Evolutionary conservation across 1,284 basidiomycete species (phyloP), one percentile per base, ranked within the genome.

Genomic region (Ganoderma resinaceum): DNA sequence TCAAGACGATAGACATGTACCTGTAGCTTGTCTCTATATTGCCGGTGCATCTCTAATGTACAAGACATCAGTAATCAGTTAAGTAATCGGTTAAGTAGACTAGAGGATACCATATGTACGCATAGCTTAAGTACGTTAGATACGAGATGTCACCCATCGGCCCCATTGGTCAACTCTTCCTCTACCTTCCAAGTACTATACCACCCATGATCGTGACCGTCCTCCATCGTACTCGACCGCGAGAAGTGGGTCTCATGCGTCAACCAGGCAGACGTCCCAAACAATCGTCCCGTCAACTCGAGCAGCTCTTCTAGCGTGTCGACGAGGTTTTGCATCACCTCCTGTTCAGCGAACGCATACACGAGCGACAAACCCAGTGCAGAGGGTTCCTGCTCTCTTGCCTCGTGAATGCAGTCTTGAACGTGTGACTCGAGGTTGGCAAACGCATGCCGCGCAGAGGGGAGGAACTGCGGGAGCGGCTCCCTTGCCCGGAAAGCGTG

Each of bases 401-500:
- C 78, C 29, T 70, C 61, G 40, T 72, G 72, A 11, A 84, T 78
- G 53, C 78, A 78, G 16, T 81, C 77, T 58, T 81, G 79, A n/a
- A 86, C 78, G 46, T 80, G 78, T 1, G 71, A 72, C 62, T 82
- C 78, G 0, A 87, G 77, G 5, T 73, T 74, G 11, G 75, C 71
- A 23, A 84, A 76, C 26, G 86, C 84, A 67, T 82, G 79, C 11
- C 83, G 78, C 5, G 82, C 78, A 2, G 85, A 87, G 1, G 86
- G 86, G 5, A 87, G 78, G 70, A 85, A 86, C 71, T 87, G 85
- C 0, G 86, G 85, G 4, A 87, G 79, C 4, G 84, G 81, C 67
- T 85, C 84, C 42, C 83, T 80, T 5, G 82, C 82, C 8, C 81
- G 78, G 75, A 87, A 87, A 4, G 84, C 85, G 59, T 86, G 83